Conservation (phyloP, 2,329 filamentous ascomycete species). For the Dissoconium aciculare region DNA sequence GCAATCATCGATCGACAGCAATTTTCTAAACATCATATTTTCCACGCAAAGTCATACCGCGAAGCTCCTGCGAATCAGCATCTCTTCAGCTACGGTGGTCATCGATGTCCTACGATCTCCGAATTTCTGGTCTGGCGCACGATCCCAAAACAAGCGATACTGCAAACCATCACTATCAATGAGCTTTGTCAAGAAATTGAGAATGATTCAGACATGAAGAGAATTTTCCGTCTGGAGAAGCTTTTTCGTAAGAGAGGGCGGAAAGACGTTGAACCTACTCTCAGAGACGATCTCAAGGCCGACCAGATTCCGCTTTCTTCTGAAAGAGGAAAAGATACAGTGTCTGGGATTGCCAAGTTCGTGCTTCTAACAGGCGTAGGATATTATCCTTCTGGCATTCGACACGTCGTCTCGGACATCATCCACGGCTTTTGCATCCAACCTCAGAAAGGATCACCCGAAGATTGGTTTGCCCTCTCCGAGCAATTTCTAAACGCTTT, state of each 20-base stretch:
- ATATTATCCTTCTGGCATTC: not conserved
- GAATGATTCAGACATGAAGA: not conserved
- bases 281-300: not conserved
- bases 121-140: slow-evolving; percentile 2
- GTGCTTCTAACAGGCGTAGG: slow-evolving; percentile 1
- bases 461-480: slow-evolving; percentile 1
- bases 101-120: not conserved
- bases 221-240: not conserved
- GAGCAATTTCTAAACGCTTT: slow-evolving; percentile 1
- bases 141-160: slow-evolving; percentile 2
- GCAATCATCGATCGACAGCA: slow-evolving; percentile 1
- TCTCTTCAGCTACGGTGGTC: slow-evolving; percentile 1
- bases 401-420: slow-evolving; percentile 2
- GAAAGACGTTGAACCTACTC: not conserved
- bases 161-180: slow-evolving; percentile 2
- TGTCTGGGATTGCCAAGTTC: slow-evolving; percentile 1
- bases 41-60: slow-evolving; percentile 1
- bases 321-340: too few species aligned
- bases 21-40: not conserved
- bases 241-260: too few species aligned
- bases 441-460: not conserved
- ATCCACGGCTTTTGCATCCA: slow-evolving; percentile 2
- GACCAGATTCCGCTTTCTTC: slow-evolving; percentile 2
- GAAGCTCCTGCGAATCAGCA: not conserved
- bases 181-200: not conserved